Evolutionary conservation across 2,329 filamentous ascomycete genomes (phyloP), one percentile per base, ranked within the genome.

Genomic region (Zymoseptoria crescenta): DNA sequence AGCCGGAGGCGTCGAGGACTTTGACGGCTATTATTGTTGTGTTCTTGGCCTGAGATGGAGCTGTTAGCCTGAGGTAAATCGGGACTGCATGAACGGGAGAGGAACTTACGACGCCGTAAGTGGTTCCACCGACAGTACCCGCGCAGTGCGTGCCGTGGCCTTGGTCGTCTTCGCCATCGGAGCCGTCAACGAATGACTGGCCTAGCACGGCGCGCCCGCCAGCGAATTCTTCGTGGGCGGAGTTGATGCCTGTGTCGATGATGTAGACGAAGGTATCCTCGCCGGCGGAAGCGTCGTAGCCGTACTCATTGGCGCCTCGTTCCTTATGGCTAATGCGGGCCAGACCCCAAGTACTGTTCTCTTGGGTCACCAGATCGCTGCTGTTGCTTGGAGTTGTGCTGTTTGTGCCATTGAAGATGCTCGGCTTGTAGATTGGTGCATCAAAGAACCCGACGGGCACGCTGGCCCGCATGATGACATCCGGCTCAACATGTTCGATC

Each of bases 101-200:
- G 19, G 7, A 1, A 58, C 61, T 57, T 60, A 64, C 82, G 4
- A 87, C 83, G 62, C 85, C 85, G 58, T 82, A 86, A 3, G 80
- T 85, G 54, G 74, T 76, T 45, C 83, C 82, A n/a, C 76, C 85
- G 51, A 86, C 81, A 62, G 93, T 97, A 67, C 93, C 93, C 63
- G 93, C 96, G 85, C 93, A 97, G 73, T 87, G 84, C 57, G 77
- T 83, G 49, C 84, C 84, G 71, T 87, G 84, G 9, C 84, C 84
- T 67, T 85, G 82, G 62, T 80, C 76, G 63, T 76, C 74, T n/a
- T 69, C 70, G 56, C 74, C 69, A 19, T 59, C 59, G 55, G 74
- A 74, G 4, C 65, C 71, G 45, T 70, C 70, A 58, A 65, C 70
- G 20, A 64, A 63, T 24, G 56, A 62, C 5, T 52, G 29, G 21